These are phyloP conservation scores for Penicillium sp. DNA, from an alignment of 2,329 filamentous ascomycete genomes.

Conservation along the genomic window DNA sequence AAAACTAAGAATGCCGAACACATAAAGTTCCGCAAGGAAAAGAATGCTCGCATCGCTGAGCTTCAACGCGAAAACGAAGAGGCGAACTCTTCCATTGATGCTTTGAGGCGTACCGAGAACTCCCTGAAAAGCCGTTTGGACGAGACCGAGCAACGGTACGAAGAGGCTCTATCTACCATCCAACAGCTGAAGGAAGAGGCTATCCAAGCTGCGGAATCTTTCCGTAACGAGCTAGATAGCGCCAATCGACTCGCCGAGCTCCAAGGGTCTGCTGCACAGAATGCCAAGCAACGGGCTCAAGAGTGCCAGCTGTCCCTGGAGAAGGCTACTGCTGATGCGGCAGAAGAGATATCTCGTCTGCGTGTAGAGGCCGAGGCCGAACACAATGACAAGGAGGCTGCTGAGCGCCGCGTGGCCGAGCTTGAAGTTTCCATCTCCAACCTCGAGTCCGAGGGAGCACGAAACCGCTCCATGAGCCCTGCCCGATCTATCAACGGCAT, in stretches of 20 bases:
- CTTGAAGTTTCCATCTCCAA: conserved; percentile 64
- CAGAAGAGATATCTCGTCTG: conserved; percentile 56
- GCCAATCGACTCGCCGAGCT: conserved; percentile 77
- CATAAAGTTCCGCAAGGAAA: conserved; percentile 90
- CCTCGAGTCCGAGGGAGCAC: conserved; percentile 55
- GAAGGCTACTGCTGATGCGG: conserved; percentile 61
- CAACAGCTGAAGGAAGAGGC: conserved; percentile 84
- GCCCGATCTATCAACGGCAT: conserved; percentile 53
- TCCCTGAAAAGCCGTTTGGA: conserved; percentile 78
- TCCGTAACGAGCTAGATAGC: conserved; percentile 81
- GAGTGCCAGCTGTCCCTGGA: conserved; percentile 59
- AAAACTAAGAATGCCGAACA: conserved; percentile 87
- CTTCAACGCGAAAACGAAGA: conserved; percentile 89
- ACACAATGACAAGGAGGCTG: conserved; percentile 60
- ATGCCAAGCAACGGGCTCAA: conserved; percentile 59
- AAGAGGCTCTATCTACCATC: conserved; percentile 77
- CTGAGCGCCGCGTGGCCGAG: conserved; percentile 64
- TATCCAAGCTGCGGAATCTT: conserved; percentile 79
- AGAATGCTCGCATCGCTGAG: conserved; percentile 83
- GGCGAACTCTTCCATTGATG: conserved; percentile 71
- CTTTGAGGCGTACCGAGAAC: conserved; percentile 75
- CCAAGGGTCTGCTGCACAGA: conserved; percentile 59
- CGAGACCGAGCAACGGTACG: conserved; percentile 80
- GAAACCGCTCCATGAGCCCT: conserved; percentile 54
- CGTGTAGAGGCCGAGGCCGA: conserved; percentile 57